These are phyloP conservation scores for Blastocystis sp. DNA, from an alignment of 352 stramenopile species.

Conservation along the genomic window DNA sequence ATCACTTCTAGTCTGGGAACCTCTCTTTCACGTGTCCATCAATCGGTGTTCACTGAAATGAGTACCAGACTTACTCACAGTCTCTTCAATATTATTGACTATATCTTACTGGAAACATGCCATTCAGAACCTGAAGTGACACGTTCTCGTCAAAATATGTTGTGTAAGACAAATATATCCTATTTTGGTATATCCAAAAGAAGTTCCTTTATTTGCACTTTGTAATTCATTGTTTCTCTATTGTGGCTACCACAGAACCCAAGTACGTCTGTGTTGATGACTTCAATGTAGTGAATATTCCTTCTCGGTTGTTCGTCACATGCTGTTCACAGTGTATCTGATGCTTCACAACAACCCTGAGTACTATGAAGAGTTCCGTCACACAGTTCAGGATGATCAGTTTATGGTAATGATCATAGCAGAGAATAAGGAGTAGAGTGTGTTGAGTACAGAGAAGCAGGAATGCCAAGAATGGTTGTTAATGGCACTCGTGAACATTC, in stretches of 20 bases:
- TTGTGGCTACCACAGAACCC: constrained; percentile 11
- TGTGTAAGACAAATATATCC: constrained; percentile 57
- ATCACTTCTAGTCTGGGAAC: constrained; percentile 25
- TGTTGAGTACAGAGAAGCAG: background rate
- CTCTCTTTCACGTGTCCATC: constrained; percentile 36
- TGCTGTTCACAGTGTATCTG: constrained; percentile 52
- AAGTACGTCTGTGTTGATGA: background rate
- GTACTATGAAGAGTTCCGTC: constrained; percentile 50
- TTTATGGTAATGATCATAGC: background rate
- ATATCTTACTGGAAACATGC: constrained; percentile 27
- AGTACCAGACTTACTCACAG: constrained; percentile 3
- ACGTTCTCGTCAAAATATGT: constrained; percentile 24
- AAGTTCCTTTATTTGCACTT: constrained; percentile 26
- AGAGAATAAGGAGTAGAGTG: background rate
- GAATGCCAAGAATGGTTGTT: background rate
- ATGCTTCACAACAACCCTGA: constrained; percentile 38
- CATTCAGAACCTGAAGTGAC: background rate
- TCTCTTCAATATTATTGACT: constrained; percentile 45
- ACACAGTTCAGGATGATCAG: constrained; percentile 48
- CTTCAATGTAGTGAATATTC: constrained; percentile 27
- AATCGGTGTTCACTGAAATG: background rate
- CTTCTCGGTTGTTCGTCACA: constrained; percentile 18
- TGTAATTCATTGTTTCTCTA: constrained; percentile 52
- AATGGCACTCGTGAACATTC: background rate
- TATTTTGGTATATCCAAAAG: background rate